Conservation (phyloP, 352 stramenopile species). For the Globisporangium middletonii region DNA sequence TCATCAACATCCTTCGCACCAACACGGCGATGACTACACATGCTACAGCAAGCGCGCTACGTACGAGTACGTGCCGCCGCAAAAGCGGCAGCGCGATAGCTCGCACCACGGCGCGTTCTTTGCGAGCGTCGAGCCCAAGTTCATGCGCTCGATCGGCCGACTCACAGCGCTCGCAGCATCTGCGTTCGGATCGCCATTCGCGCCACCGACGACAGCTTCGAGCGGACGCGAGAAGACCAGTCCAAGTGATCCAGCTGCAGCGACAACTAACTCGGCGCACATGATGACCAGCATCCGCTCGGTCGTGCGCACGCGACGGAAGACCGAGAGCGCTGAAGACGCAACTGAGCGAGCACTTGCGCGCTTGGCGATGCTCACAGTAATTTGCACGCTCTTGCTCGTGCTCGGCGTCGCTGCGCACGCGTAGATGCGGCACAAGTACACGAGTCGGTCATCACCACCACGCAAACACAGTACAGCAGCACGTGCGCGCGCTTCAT, state of each 20-base stretch:
- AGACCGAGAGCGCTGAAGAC: conserved; percentile 29
- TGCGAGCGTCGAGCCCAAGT: conserved; percentile 20
- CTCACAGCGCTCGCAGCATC: conserved; percentile 9
- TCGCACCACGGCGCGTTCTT: conserved; percentile 1
- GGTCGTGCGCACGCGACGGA: conserved; percentile 18
- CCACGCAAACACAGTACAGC: not conserved
- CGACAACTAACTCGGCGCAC: conserved; percentile 4
- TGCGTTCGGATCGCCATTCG: conserved; percentile 5
- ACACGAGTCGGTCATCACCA: not conserved
- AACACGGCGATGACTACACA: not conserved
- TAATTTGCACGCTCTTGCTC: conserved; percentile 24
- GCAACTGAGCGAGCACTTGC: conserved; percentile 29
- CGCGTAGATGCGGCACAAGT: not conserved
- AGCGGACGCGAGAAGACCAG: not conserved
- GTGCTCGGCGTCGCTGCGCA: conserved; percentile 31
- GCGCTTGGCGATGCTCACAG: conserved; percentile 26
- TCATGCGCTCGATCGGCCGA: conserved; percentile 16
- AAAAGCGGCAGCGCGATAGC: not conserved
- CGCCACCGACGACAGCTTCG: not conserved
- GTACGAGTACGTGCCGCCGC: not conserved
- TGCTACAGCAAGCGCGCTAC: not conserved
- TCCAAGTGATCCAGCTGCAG: not conserved
- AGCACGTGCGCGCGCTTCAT: not conserved
- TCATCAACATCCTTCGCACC: too few relatives aligned
- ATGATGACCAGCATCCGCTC: conserved; percentile 12